Conservation (phyloP, 768 basidiomycete species). For the Cystobasidium ongulense region DNA sequence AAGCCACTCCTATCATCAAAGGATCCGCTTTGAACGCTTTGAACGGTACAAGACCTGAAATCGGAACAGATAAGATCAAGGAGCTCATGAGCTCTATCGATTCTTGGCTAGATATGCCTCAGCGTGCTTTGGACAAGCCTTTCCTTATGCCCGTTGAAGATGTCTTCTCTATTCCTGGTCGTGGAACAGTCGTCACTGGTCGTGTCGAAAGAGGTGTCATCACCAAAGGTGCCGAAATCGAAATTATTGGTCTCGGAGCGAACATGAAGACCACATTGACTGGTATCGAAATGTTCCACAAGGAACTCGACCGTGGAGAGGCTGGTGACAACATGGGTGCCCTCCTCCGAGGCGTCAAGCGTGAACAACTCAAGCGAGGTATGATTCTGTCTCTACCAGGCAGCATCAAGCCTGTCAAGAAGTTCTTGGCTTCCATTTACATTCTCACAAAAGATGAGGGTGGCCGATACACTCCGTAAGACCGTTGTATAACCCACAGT, state of each 20-base stretch:
- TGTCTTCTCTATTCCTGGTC: conserved; percentile 93
- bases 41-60: conserved; percentile 70
- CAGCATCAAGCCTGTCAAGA: conserved; percentile 85
- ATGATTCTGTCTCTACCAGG: conserved; percentile 83
- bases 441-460: conserved; percentile 78
- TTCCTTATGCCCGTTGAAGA: conserved; percentile 96
- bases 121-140: conserved; percentile 92
- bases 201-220: conserved; percentile 88
- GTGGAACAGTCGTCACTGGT: conserved; percentile 95
- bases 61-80: conserved; percentile 69
- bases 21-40: conserved; percentile 93
- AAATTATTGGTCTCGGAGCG: conserved; percentile 76
- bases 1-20: conserved; percentile 95
- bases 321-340: conserved; percentile 99
- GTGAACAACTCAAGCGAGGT: conserved; percentile 88
- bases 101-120: conserved; percentile 85
- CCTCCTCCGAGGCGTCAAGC: conserved; percentile 89
- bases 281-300: conserved; percentile 98
- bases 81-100: conserved; percentile 82
- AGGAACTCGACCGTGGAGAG: conserved; percentile 94
- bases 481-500: background rate
- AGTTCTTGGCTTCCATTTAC: conserved; percentile 90
- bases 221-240: conserved; percentile 84
- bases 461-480: conserved; percentile 48
- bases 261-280: conserved; percentile 85